Conservation (phyloP, 306 rosid genomes). For the Pterocarpus macrocarpus region DNA sequence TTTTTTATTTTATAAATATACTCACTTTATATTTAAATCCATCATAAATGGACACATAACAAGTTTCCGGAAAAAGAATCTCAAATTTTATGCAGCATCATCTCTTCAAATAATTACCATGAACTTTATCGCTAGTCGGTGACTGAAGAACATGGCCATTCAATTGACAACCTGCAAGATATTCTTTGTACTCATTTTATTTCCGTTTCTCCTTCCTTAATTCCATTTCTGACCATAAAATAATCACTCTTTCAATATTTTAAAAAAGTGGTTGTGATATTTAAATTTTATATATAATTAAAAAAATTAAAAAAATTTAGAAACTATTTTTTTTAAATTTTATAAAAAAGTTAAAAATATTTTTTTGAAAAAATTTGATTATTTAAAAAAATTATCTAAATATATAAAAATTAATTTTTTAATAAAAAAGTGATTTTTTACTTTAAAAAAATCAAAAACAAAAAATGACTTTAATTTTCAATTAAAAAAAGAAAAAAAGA, state of each 20-base stretch:
- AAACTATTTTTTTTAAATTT: no score
- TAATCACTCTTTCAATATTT: neutral
- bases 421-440: no score
- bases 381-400: no score
- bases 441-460: neutral
- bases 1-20: no score
- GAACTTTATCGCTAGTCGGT: neutral
- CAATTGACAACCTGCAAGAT: constrained; percentile 38
- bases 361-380: no score
- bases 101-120: neutral
- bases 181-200: neutral
- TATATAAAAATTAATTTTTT: no score
- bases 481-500: neutral
- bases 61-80: neutral
- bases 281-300: neutral
- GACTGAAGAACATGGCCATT: neutral
- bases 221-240: constrained; percentile 4
- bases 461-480: neutral
- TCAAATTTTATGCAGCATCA: neutral
- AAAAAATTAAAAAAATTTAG: neutral
- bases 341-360: no score
- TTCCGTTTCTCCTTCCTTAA: neutral
- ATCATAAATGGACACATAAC: no score
- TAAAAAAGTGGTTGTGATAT: neutral
- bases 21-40: no score